A percentile compares a stretch with the other conserved stretches of the same genome.
Evolutionary conservation across 495 filamentous ascomycete genomes (phyloP).

Genomic region (Podospora anserina): DNA sequence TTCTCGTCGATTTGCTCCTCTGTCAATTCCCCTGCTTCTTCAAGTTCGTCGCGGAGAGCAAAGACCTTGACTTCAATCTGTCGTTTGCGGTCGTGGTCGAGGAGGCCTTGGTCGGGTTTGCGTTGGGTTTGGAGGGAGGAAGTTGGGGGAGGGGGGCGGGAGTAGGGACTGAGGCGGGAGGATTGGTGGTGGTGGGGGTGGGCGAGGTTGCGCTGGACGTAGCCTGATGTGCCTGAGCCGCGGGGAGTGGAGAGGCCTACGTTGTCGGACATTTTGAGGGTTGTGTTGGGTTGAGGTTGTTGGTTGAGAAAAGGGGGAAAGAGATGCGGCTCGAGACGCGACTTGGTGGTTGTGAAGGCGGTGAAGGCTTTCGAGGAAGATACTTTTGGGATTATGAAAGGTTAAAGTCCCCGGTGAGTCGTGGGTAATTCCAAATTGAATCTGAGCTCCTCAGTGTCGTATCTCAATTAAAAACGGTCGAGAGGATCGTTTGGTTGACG

Average conservation of each 20-base stretch:
- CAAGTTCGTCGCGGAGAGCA: slow-evolving; percentile 80
- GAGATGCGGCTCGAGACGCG: neutral
- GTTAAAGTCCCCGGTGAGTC: too few relatives aligned
- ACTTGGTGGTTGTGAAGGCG: neutral
- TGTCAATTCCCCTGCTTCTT: slow-evolving; percentile 81
- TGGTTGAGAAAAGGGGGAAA: neutral
- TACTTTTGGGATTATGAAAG: too few relatives aligned
- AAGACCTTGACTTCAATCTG: slow-evolving; percentile 90
- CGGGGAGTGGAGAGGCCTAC: slow-evolving; percentile 95
- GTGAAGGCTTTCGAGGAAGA: neutral
- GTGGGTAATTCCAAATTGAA: too few relatives aligned
- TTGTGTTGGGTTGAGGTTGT: slow-evolving; percentile 8
- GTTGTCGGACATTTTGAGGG: slow-evolving; percentile 82
- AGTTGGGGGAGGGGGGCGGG: neutral
- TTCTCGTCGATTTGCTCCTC: slow-evolving; percentile 76
- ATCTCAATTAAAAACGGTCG: neutral
- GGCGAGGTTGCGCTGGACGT: slow-evolving; percentile 92
- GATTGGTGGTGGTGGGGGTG: slow-evolving; percentile 74
- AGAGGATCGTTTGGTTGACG: neutral
- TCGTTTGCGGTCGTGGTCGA: slow-evolving; percentile 87
- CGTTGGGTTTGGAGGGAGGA: slow-evolving; percentile 60
- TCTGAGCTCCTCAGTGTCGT: neutral
- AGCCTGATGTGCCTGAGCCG: slow-evolving; percentile 92
- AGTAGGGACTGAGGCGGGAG: slow-evolving; percentile 27
- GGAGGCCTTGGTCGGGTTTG: slow-evolving; percentile 82